phyloP scores from a whole-genome alignment of 1,284 basidiomycete genomes.

The Athelia sp. region DNA sequence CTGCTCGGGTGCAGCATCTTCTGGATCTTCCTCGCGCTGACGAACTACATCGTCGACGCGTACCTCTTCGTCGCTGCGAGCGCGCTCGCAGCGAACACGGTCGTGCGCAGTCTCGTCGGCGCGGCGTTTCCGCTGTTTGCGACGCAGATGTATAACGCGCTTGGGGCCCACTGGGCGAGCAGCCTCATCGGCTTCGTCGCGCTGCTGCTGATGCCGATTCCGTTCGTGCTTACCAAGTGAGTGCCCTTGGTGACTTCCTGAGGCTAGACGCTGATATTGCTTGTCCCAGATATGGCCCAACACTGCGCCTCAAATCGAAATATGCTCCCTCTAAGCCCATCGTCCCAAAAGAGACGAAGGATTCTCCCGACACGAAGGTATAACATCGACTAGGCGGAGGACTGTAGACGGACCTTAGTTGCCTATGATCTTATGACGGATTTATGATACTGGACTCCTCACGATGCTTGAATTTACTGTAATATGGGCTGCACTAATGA shows the following conservation, averaged over 20 bases:
- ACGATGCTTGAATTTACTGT: too few species aligned
- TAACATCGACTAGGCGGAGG: too few species aligned
- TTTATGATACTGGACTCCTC: too few species aligned
- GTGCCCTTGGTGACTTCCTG: conserved; percentile 16
- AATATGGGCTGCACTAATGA: too few species aligned
- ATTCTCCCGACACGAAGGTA: too few species aligned
- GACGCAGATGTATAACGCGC: conserved; percentile 28
- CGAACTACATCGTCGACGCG: conserved; percentile 35
- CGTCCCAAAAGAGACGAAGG: too few species aligned
- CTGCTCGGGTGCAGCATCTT: conserved; percentile 23
- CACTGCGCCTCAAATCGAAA: neutral
- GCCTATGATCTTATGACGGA: too few species aligned
- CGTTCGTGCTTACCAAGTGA: conserved; percentile 27
- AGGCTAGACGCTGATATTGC: neutral
- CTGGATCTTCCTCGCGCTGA: conserved; percentile 26
- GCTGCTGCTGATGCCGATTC: conserved; percentile 26
- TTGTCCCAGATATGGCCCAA: neutral
- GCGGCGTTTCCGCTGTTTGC: conserved; percentile 21
- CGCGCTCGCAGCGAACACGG: conserved; percentile 31
- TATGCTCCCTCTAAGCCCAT: neutral
- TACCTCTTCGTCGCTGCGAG: conserved; percentile 34
- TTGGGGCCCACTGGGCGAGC: conserved; percentile 29
- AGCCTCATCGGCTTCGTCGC: conserved; percentile 27
- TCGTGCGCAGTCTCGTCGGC: conserved; percentile 19
- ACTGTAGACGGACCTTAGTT: too few species aligned